Evolutionary conservation across 805 yeast genomes (phyloP), one percentile per base, ranked within the genome.

Genomic region (Saccharomycopsis synnaedendra): DNA sequence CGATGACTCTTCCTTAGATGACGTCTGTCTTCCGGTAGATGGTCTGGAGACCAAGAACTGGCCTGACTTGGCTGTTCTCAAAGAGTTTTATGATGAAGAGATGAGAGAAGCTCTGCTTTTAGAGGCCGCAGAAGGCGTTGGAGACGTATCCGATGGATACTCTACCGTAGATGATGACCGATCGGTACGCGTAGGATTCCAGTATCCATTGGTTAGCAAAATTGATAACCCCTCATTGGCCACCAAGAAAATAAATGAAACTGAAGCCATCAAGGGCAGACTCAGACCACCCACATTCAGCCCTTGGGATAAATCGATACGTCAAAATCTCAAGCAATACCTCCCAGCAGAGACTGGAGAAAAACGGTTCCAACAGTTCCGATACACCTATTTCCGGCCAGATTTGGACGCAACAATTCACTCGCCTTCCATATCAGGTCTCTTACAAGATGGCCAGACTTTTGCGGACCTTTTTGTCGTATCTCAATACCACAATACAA

Each of bases 381-480:
- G 97, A 54, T 90, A 85, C 67, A 87, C 97, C 0, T 90, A 90
- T 60, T 90, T 93, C 64, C 72, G 97, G 55, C 96, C 88, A 54
- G 94, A 87, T 58, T 64, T 90, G 55, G 84, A 82, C 10, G 78
- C 87, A n/a, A 89, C 97, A 0, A 77, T 89, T 29, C 97, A 89
- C 63, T 78, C 96, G 0, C 87, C 95, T 2, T 81, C 85, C 4
- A 81, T 89, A 30, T 82, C 94, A 3, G 96, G 96, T 0, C 67
- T 89, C 28, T 59, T 83, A 35, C 81, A 78, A 56, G 76, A 78
- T 1, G 79, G 74, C 8, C 79, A 75, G 55, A 66, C 72, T 3
- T 81, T 81, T 59, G 73, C 71, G 4, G 85, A 82, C 52, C 63
- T 84, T 38, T 84, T 84, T 58, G 72, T 75, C n/a, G 66, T 70